phyloP scores from a whole-genome alignment of 2,329 filamentous ascomycete genomes.

The Eutypella sp. region DNA sequence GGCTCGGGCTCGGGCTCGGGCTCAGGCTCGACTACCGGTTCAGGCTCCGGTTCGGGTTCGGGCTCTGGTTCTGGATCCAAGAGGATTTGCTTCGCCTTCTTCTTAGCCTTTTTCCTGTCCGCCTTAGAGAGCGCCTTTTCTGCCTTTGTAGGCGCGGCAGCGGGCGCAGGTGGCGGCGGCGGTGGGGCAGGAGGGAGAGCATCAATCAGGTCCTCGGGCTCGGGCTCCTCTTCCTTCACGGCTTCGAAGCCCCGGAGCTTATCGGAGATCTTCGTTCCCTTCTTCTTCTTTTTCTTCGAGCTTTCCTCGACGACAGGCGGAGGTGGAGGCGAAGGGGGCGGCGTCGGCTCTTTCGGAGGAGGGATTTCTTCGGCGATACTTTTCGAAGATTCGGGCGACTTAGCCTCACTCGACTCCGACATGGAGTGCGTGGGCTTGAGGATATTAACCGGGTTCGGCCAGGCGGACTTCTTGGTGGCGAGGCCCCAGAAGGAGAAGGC shows the following conservation, averaged over 20 bases:
- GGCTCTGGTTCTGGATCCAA: slow-evolving; percentile 11
- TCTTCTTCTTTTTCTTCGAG: slow-evolving; percentile 46
- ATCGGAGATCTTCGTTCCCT: slow-evolving; percentile 49
- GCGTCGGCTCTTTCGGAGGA: slow-evolving; percentile 34
- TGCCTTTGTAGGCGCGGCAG: slow-evolving; percentile 26
- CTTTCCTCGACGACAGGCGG: slow-evolving; percentile 30
- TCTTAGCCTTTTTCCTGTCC: slow-evolving; percentile 40
- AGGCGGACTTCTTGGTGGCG: slow-evolving; percentile 33
- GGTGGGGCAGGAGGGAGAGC: slow-evolving; percentile 33
- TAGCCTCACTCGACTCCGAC: slow-evolving; percentile 36
- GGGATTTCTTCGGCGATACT: slow-evolving; percentile 43
- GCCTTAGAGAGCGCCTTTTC: slow-evolving; percentile 27
- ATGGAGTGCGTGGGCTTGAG: slow-evolving; percentile 9
- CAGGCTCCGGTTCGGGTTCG: slow-evolving; percentile 12
- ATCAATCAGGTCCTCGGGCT: slow-evolving; percentile 26
- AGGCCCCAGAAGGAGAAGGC: slow-evolving; percentile 55
- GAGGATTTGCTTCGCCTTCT: slow-evolving; percentile 32
- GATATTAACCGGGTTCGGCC: slow-evolving; percentile 25
- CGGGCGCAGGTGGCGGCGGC: slow-evolving; percentile 34
- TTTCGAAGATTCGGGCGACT: slow-evolving; percentile 45
- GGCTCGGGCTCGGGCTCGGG: background rate
- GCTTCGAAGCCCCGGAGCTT: slow-evolving; percentile 53
- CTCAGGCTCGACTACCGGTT: background rate
- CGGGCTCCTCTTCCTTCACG: slow-evolving; percentile 27
- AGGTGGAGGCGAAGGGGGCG: slow-evolving; percentile 32